These are phyloP conservation scores for Parietaria judaica DNA, from an alignment of 306 rosid species.

Conservation along the genomic window DNA sequence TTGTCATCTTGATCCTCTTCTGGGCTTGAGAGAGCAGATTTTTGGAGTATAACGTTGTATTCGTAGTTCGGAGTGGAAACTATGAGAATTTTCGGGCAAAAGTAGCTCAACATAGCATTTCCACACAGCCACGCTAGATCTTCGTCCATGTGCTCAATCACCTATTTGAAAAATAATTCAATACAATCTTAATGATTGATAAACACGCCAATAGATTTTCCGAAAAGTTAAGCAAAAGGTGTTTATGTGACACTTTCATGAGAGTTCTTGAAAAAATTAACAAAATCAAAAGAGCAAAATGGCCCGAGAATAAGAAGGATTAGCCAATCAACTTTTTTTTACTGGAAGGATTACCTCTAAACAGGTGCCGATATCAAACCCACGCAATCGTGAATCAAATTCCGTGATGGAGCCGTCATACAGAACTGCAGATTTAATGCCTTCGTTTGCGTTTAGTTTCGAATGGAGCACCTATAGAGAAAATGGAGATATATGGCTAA, in stretches of 20 bases:
- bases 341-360: constrained; percentile 61
- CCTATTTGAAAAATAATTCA: constrained; percentile 31
- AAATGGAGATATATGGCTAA: constrained; percentile 17
- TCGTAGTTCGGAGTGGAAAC: constrained; percentile 94
- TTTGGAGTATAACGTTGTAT: constrained; percentile 80
- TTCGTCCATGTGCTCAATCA: constrained; percentile 97
- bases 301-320: background rate
- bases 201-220: too few species aligned
- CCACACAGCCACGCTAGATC: constrained; percentile 80
- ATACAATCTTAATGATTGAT: too few species aligned
- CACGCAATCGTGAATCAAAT: constrained; percentile 56
- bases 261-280: too few species aligned
- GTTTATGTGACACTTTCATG: too few species aligned
- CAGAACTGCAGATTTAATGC: constrained; percentile 53
- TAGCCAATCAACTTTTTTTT: constrained; percentile 4
- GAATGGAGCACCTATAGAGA: constrained; percentile 56
- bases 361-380: constrained; percentile 92
- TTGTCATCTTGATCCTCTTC: constrained; percentile 71
- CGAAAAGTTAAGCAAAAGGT: too few species aligned
- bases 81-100: constrained; percentile 69
- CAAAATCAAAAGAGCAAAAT: too few species aligned
- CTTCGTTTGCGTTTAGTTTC: constrained; percentile 43
- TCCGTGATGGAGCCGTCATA: constrained; percentile 83
- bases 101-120: constrained; percentile 54
- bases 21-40: constrained; percentile 34